Evolutionary conservation across 805 yeast genomes (phyloP), one percentile per base, ranked within the genome.

Genomic region (Metahyphopichia silvanorum): DNA sequence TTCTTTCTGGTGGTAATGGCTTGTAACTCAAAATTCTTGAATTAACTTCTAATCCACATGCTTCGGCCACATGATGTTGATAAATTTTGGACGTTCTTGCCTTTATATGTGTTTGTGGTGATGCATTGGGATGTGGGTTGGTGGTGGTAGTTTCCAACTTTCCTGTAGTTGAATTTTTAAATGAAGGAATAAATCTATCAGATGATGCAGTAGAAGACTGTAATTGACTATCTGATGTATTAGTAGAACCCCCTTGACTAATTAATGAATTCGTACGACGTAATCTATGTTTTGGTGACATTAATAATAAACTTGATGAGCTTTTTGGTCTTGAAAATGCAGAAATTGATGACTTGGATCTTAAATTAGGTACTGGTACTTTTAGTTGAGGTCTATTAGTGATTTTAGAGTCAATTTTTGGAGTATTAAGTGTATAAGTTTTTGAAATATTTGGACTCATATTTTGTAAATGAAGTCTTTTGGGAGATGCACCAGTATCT

Each of bases 41-140:
- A 40, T 86, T 82, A 49, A 85, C 75, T 37, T 84, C 82, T 31
- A 88, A 67, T 0, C 98, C 98, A 56, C 97, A 91, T 0, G 97
- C 98, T 51, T 84, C 84, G 0, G 97, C 98, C 2, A 91, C 95
- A 17, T 86, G 81, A 47, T 77, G 77, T 54, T 83, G 82, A 50
- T 86, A 86, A 4, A 74, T 71, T 40, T 70, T 67, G 6, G 72
- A 59, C 3, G 76, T 73, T 47, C 74, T 78, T 3, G 73, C 72
- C 43, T 68, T 69, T 27, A 76, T 74, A 47, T 76, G 79, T 5
- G 75, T 71, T 38, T 66, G 65, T 2, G 81, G 81, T 33, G 75
- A 65, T 12, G 71, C 71, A 46, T 65, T 63, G 2, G 73, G 73
- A 33, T 55, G 66, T 3, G 69, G 70, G 13, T 45, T 39, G n/a